Conservation (phyloP, 2,329 filamentous ascomycete genomes). For the Trichoderma citrinoviride region DNA sequence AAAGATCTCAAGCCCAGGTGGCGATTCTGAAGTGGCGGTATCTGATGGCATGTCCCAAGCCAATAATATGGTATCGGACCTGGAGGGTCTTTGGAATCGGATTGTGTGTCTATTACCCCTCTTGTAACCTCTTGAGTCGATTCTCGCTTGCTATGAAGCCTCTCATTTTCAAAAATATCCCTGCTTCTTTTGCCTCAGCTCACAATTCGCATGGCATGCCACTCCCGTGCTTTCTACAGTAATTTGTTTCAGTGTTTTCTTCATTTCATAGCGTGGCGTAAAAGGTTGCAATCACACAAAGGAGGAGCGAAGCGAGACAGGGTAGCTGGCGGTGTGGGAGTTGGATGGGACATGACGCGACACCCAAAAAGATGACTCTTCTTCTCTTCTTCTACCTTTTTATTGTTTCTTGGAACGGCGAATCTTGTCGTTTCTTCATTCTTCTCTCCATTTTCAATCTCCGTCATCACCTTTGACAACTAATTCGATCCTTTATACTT, state of each 20-base stretch:
- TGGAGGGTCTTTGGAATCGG: constrained; percentile 1
- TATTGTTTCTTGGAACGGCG: background rate
- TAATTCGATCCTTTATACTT: constrained; percentile 10
- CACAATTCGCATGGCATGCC: constrained; percentile 12
- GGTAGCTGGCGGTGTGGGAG: constrained; percentile 9
- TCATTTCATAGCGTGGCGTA: constrained; percentile 26
- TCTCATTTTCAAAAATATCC: constrained; percentile 3
- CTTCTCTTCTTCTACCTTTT: background rate
- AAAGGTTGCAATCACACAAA: constrained; percentile 13
- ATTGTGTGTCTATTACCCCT: constrained; percentile 11
- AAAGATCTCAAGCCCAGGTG: constrained; percentile 51
- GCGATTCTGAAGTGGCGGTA: constrained; percentile 28
- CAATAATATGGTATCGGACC: background rate
- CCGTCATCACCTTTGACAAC: background rate
- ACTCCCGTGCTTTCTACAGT: constrained; percentile 8
- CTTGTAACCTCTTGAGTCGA: background rate
- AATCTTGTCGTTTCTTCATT: background rate
- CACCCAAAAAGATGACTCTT: constrained; percentile 1
- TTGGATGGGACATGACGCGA: constrained; percentile 11
- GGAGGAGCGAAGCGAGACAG: constrained; percentile 10
- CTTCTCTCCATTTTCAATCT: background rate
- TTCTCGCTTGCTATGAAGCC: constrained; percentile 4
- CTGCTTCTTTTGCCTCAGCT: constrained; percentile 11
- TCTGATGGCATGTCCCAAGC: background rate
- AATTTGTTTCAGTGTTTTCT: constrained; percentile 10